A percentile compares a stretch with the other conserved stretches of the same genome.
phyloP scores from a whole-genome alignment of 2,329 filamentous ascomycete species.

The Hypomyces perniciosus region DNA sequence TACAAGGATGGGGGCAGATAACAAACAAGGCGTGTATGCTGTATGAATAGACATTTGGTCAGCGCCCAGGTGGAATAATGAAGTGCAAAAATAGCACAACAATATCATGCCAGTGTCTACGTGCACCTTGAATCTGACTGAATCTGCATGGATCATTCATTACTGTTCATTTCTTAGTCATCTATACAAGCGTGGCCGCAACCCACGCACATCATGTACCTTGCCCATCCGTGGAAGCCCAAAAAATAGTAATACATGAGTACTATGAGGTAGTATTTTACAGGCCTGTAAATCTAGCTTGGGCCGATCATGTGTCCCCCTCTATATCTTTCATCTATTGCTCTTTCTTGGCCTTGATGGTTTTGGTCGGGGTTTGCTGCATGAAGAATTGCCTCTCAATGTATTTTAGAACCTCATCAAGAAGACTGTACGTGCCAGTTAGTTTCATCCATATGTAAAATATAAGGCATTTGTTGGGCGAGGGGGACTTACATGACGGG shows the following conservation, averaged over 20 bases:
- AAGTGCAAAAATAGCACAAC: not conserved
- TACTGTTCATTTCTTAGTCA: no score
- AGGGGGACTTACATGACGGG: constrained; percentile 74
- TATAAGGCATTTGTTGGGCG: not conserved
- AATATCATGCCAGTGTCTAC: no score
- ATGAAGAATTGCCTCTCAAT: constrained; percentile 64
- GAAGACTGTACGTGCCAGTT: constrained; percentile 46
- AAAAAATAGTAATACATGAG: no score
- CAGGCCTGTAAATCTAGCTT: constrained; percentile 28
- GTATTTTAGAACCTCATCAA: constrained; percentile 80
- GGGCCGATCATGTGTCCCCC: constrained; percentile 13
- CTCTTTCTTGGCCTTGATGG: constrained; percentile 48
- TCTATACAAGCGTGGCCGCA: no score
- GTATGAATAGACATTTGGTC: constrained; percentile 17
- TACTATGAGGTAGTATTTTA: constrained; percentile 18
- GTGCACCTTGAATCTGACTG: no score
- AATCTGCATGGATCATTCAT: no score
- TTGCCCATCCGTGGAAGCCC: no score
- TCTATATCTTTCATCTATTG: constrained; percentile 32
- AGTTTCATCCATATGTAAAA: constrained; percentile 10
- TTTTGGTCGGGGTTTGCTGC: constrained; percentile 38
- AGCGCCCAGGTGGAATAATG: constrained; percentile 2
- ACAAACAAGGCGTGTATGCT: constrained; percentile 5
- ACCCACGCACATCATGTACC: no score
- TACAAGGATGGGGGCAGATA: not conserved